Base-by-base conservation (phyloP, 2,329 filamentous ascomycete species). In the Fusarium piperis region DNA sequence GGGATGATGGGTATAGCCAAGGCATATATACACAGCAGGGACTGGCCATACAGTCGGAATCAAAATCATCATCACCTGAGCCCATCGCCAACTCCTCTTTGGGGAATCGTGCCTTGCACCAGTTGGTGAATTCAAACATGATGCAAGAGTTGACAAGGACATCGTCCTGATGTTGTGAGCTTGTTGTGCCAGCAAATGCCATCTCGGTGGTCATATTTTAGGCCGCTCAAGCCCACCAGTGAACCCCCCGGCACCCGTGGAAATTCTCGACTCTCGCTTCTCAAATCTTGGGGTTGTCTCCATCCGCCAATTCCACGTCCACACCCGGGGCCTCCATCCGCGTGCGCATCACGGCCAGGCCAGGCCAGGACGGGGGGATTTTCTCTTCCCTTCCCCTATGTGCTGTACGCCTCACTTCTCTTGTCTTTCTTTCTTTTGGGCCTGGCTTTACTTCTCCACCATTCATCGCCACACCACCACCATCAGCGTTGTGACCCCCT, bases 21-120 rank as follows among this genome's bases (percentile, higher is more conserved):
- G 41, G 35, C 18, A 38, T 8, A 32, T 36, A 38, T 44, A 28
- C 36, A 30, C 28, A 28, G 10, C 26, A 30, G 26, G 32, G n/a
- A 32, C 38, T 23, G 16, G 28, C 12, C 30, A 52, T 61, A 9
- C 23, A 44, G 15, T 53, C 18, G 15, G 13, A 56, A 30, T 23
- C 18, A 36, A 18, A 41, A 38, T 46, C 36, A 35, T 35, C 28
- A 28, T 15, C 28, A 65, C 28, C 44, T 73, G 70, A 73, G 36
- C 67, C 70, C 59, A 73, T 73, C 70, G 26, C 70, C 70, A 73
- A 68, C 63, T 65, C 70, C 70, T 71, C 53, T 73, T 71, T 68
- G 41, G 67, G 70, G 70, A 73, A 73, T 60, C 64, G 66, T 61
- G 32, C 66, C 66, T 70, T 58, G 56, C 48, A 56, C 41, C 26